Conservation (phyloP, 371 early-diverging fungal species). For the Neoconidiobolus thromboides region DNA sequence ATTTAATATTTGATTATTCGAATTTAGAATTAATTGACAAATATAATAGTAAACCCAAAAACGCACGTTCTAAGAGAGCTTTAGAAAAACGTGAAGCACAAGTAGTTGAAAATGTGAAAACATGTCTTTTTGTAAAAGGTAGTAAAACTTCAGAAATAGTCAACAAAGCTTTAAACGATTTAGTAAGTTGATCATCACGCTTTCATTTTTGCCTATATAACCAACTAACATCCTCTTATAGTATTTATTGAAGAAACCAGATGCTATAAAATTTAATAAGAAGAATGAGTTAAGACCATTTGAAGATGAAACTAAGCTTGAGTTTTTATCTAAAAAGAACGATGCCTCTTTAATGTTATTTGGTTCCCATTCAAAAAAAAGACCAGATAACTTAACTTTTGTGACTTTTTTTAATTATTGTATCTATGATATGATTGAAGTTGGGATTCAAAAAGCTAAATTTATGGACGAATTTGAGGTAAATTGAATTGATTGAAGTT, state of each 20-base stretch:
- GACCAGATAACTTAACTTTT: conserved; percentile 84
- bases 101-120: conserved; percentile 77
- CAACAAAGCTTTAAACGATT: conserved; percentile 65
- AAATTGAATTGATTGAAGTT: conserved; percentile 2
- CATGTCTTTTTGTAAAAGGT: conserved; percentile 70
- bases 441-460: conserved; percentile 51
- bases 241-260: conserved; percentile 79
- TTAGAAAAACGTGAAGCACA: conserved; percentile 77
- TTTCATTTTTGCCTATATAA: neutral
- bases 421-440: conserved; percentile 87
- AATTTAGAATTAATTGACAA: no score
- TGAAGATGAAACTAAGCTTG: conserved; percentile 75
- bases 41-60: conserved; percentile 50
- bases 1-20: no score
- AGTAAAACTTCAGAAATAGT: conserved; percentile 72
- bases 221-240: conserved; percentile 12
- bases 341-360: conserved; percentile 77
- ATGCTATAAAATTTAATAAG: conserved; percentile 71
- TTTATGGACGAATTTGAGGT: conserved; percentile 55
- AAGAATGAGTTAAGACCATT: conserved; percentile 93
- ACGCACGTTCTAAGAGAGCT: conserved; percentile 65
- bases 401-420: conserved; percentile 82
- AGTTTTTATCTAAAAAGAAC: conserved; percentile 87
- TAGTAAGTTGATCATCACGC: conserved; percentile 28
- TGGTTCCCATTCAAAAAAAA: conserved; percentile 86